These are phyloP conservation scores for Termitomyces sp. DNA, from an alignment of 768 basidiomycete species.

Conservation along the genomic window DNA sequence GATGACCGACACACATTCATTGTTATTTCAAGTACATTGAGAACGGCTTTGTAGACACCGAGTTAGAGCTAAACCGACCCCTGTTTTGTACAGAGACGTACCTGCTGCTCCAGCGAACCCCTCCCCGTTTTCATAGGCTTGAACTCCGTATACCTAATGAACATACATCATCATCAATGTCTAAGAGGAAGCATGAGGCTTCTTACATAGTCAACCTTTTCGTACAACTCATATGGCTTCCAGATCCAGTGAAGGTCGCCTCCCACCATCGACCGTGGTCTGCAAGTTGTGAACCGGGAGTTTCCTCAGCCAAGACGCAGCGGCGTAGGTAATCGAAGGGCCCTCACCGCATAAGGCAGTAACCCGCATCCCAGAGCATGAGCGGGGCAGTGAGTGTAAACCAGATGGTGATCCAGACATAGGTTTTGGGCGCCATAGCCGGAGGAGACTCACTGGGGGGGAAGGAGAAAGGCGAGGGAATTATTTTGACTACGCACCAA, in stretches of 20 bases:
- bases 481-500: conserved; percentile 11
- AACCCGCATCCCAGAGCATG: conserved; percentile 71
- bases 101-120: conserved; percentile 82
- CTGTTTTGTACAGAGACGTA: conserved; percentile 20
- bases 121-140: conserved; percentile 55
- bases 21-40: conserved; percentile 72
- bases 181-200: conserved; percentile 8
- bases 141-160: conserved; percentile 66
- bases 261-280: conserved; percentile 48
- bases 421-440: conserved; percentile 31
- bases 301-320: neutral
- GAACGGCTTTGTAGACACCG: conserved; percentile 44
- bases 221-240: conserved; percentile 70
- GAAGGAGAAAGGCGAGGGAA: conserved; percentile 13
- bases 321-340: conserved; percentile 38
- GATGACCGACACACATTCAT: conserved; percentile 45
- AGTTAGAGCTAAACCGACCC: conserved; percentile 5
- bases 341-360: conserved; percentile 37
- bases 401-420: conserved; percentile 54
- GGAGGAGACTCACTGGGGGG: neutral
- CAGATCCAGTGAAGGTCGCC: conserved; percentile 87
- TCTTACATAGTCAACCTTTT: conserved; percentile 43
- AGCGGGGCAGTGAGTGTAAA: conserved; percentile 57
- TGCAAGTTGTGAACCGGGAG: conserved; percentile 12
- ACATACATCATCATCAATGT: conserved; percentile 5